Percentiles rank a stretch among this genome's conserved stretches.
Conservation (phyloP, 768 basidiomycete species). For the Lactifluus volemus region DNA sequence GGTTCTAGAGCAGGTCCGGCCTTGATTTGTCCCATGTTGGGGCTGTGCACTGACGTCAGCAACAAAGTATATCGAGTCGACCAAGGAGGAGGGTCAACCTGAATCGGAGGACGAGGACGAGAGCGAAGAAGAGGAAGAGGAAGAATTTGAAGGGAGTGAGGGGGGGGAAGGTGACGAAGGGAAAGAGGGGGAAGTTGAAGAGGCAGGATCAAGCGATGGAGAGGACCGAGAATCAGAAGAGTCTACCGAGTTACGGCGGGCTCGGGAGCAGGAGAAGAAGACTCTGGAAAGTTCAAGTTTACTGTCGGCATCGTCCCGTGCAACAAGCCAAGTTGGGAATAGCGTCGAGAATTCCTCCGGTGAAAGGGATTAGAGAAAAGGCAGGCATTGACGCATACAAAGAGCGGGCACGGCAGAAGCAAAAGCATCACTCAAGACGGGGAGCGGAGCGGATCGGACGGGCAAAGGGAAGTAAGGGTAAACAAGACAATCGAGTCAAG, state of each 20-base stretch:
- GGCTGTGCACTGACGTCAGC: slow-evolving; percentile 5
- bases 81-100: slow-evolving; percentile 22
- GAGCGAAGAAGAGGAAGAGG: slow-evolving; percentile 24
- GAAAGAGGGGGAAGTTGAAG: neutral
- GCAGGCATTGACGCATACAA: slow-evolving; percentile 57
- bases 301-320: neutral
- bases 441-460: slow-evolving; percentile 52
- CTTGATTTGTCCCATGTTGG: neutral
- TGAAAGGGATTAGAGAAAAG: slow-evolving; percentile 39
- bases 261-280: neutral
- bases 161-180: slow-evolving; percentile 9
- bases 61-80: slow-evolving; percentile 19
- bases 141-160: slow-evolving; percentile 19
- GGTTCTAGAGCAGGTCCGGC: slow-evolving; percentile 69
- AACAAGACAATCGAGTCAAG: slow-evolving; percentile 62
- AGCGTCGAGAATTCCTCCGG: neutral
- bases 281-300: neutral
- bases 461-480: slow-evolving; percentile 77
- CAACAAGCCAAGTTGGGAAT: neutral
- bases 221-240: neutral
- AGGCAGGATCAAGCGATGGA: neutral
- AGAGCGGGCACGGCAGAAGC: slow-evolving; percentile 50
- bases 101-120: slow-evolving; percentile 29
- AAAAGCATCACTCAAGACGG: slow-evolving; percentile 74
- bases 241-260: neutral